Evolutionary conservation across 1,139 yeast genomes (phyloP), one percentile per base, ranked within the genome.

Genomic region (Blastobotrys indianensis): DNA sequence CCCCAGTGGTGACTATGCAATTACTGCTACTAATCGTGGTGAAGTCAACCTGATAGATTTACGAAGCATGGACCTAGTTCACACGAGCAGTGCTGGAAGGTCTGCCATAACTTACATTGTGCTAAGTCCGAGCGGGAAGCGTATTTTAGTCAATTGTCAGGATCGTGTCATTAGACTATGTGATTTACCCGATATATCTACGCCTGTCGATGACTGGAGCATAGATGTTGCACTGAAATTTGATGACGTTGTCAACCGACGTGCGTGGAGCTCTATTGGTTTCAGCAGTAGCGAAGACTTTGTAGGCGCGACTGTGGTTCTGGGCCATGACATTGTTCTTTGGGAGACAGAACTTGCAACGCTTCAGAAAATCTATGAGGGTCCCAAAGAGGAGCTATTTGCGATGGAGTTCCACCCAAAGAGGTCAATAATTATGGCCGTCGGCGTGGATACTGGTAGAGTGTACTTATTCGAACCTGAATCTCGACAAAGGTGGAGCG

Each of bases 261-360:
- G 87, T 41, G 95, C 87, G 61, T 90, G 97, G 97, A 88, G 88
- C 62, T 73, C 88, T 1, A 81, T 86, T 1, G 71, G 81, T 10
- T 82, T 86, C 65, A 80, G 83, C 53, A 80, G 82, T 51, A 66
- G 72, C n/a, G 92, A 85, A 0, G 97, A 90, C 52, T 90, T 85
- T 62, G 67, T 90, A 11, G 80, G 87, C 42, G 97, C 97, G 0
- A 82, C 95, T 1, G 85, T 96, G 0, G 84, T 79, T 61, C 79
- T 86, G 11, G 81, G 87, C 2, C 96, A 88, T 59, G 96, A 87
- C 57, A 73, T 92, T 41, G 90, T 88, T 63, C 77, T 92, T 51
- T 90, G 97, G 97, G 97, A 92, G 60, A 85, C 96, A 0, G 73
- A 80, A 10, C 75, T 85, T 73, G 97, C 97, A 0, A 81, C 95